These are phyloP conservation scores for Bryoerythrophyllum caledonicum DNA, from an alignment of 225 moss, liverwort and hornwort genomes.

Conservation along the genomic window DNA sequence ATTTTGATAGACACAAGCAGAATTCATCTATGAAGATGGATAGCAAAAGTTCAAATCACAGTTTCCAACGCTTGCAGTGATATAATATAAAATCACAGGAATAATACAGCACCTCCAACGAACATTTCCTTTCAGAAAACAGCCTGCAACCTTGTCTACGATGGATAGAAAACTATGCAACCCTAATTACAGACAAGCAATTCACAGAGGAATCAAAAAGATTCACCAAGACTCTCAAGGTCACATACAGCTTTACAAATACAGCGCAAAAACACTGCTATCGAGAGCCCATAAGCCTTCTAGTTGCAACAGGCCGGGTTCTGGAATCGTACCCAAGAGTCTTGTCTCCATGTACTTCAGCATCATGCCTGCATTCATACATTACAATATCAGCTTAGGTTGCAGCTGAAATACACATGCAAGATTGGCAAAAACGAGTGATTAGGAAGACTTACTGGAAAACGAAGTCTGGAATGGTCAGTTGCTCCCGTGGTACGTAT, in stretches of 20 bases:
- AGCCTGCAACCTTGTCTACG: slow-evolving; percentile 25
- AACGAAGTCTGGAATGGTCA: slow-evolving; percentile 90
- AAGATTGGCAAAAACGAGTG: not conserved
- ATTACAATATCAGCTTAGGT: not conserved
- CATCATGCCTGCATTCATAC: slow-evolving; percentile 68
- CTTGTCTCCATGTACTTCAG: slow-evolving; percentile 79
- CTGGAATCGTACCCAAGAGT: slow-evolving; percentile 33
- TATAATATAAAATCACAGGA: slow-evolving; percentile 25
- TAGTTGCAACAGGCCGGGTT: slow-evolving; percentile 42
- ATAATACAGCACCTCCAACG: slow-evolving; percentile 34
- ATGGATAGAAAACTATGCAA: slow-evolving; percentile 12
- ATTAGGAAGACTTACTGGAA: slow-evolving; percentile 63
- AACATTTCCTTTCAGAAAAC: slow-evolving; percentile 29
- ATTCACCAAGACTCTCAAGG: slow-evolving; percentile 6
- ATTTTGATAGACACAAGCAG: too few species aligned
- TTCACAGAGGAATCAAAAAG: not conserved
- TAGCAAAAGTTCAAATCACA: not conserved
- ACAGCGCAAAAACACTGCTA: slow-evolving; percentile 29
- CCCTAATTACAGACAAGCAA: slow-evolving; percentile 29
- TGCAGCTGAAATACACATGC: not conserved
- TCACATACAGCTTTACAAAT: slow-evolving; percentile 32
- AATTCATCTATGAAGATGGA: not conserved
- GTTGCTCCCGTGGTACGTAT: slow-evolving; percentile 85
- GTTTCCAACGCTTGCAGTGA: slow-evolving; percentile 16
- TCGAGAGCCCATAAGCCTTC: slow-evolving; percentile 40